These are phyloP conservation scores for Rhodosporidiobolus odoratus DNA, from an alignment of 768 basidiomycete genomes.

Conservation along the genomic window DNA sequence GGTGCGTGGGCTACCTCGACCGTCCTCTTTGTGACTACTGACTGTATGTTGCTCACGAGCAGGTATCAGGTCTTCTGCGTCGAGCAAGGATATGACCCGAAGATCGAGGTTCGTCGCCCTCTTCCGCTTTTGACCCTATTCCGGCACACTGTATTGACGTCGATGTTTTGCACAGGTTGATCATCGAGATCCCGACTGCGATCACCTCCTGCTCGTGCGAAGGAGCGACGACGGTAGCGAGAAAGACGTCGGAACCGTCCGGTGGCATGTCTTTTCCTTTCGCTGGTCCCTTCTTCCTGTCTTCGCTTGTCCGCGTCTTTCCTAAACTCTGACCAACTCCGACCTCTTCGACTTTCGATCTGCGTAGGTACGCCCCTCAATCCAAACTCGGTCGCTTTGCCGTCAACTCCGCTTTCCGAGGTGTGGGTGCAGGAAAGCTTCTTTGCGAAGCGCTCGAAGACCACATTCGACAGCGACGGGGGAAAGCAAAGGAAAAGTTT, in stretches of 20 bases:
- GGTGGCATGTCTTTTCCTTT: neutral
- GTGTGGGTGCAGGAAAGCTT: conserved; percentile 7
- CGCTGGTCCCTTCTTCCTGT: neutral
- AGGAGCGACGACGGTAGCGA: neutral
- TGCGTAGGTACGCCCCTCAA: conserved; percentile 5
- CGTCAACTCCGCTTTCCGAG: neutral
- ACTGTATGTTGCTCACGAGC: conserved; percentile 4
- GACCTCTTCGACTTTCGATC: too few relatives aligned
- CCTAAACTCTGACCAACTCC: neutral
- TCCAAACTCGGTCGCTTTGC: conserved; percentile 36
- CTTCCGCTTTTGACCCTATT: neutral
- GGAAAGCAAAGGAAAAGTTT: neutral
- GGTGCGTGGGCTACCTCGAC: too few relatives aligned
- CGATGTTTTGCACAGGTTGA: too few relatives aligned
- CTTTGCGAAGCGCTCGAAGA: conserved; percentile 11
- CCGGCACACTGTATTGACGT: too few relatives aligned
- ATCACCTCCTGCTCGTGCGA: conserved; percentile 24
- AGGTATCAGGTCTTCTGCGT: conserved; percentile 22
- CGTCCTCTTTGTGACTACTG: neutral
- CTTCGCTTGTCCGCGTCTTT: neutral
- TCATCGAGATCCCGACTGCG: conserved; percentile 13
- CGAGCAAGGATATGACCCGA: conserved; percentile 26
- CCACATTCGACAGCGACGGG: conserved; percentile 5
- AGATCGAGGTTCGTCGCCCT: conserved; percentile 8
- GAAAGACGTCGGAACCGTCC: conserved; percentile 17